Percentiles rank a stretch among this genome's conserved stretches.
Conservation (phyloP, 257 asterid species). For the Salvia rosmarinus region DNA sequence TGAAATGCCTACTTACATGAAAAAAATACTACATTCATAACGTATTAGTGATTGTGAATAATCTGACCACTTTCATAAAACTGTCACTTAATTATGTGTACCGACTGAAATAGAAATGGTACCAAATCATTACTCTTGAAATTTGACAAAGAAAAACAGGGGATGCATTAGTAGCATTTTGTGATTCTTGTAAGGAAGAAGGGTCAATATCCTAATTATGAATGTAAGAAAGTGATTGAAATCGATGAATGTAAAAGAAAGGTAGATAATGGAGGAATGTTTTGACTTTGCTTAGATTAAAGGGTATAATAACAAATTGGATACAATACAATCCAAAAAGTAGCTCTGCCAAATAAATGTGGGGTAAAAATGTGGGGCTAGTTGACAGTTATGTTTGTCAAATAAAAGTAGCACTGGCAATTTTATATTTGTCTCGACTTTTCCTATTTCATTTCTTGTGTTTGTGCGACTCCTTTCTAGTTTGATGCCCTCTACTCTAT, state of each 20-base stretch:
- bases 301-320: constrained; percentile 3
- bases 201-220: neutral
- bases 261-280: neutral
- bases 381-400: constrained; percentile 19
- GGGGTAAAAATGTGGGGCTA: constrained; percentile 43
- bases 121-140: neutral
- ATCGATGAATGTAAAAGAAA: neutral
- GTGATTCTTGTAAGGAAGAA: neutral
- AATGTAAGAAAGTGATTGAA: constrained; percentile 6
- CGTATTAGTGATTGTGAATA: neutral
- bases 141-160: no score
- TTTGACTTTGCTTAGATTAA: constrained; percentile 2
- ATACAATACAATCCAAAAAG: neutral
- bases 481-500: constrained; percentile 21
- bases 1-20: neutral
- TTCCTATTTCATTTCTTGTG: constrained; percentile 30
- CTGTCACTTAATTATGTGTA: neutral
- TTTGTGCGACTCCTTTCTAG: constrained; percentile 22
- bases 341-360: constrained; percentile 24
- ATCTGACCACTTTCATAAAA: neutral
- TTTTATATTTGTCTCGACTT: constrained; percentile 30
- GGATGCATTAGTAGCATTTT: no score
- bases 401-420: no score
- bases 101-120: neutral
- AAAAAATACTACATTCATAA: neutral